Percentiles rank a stretch among this genome's conserved stretches.
phyloP scores from a whole-genome alignment of 495 filamentous ascomycete species.

The Durotheca rogersii region DNA sequence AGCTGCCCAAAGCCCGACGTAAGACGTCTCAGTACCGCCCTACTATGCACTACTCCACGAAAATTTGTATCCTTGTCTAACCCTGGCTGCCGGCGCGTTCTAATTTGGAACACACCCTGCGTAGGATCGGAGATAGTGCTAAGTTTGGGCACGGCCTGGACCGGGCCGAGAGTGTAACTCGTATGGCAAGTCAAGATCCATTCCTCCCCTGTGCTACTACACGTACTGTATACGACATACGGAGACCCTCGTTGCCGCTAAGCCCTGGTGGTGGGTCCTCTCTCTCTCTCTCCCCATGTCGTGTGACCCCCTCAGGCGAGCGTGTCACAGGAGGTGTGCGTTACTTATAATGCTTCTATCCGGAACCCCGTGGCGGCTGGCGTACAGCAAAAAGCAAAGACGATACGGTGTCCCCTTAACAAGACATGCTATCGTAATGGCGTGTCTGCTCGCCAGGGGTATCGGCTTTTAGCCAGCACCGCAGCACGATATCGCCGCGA shows the following conservation, averaged over 20 bases:
- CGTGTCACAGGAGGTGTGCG: too few species aligned
- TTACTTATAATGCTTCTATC: conserved; percentile 5
- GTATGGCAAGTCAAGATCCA: too few species aligned
- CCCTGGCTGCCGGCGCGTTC: background rate
- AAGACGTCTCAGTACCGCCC: background rate
- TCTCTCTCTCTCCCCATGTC: too few species aligned
- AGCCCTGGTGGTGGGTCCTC: background rate
- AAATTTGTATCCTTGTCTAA: background rate
- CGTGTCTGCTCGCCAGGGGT: too few species aligned
- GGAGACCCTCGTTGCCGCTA: background rate
- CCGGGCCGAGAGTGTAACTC: too few species aligned
- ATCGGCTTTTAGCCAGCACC: too few species aligned
- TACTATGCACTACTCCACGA: conserved; percentile 2
- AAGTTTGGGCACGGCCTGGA: conserved; percentile 2
- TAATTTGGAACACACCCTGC: background rate
- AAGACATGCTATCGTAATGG: too few species aligned
- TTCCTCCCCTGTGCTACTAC: too few species aligned
- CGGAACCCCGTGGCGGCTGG: background rate
- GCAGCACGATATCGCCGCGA: conserved; percentile 17
- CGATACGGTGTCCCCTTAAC: background rate
- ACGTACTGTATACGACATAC: background rate
- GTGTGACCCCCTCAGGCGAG: conserved; percentile 16
- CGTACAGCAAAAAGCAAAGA: background rate
- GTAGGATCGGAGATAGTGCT: background rate
- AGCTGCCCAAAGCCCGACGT: background rate